A percentile compares a stretch with the other conserved stretches of the same genome.
phyloP scores from a whole-genome alignment of 192 early-diverging fungal genomes.

The Backusella tuberculispora region DNA sequence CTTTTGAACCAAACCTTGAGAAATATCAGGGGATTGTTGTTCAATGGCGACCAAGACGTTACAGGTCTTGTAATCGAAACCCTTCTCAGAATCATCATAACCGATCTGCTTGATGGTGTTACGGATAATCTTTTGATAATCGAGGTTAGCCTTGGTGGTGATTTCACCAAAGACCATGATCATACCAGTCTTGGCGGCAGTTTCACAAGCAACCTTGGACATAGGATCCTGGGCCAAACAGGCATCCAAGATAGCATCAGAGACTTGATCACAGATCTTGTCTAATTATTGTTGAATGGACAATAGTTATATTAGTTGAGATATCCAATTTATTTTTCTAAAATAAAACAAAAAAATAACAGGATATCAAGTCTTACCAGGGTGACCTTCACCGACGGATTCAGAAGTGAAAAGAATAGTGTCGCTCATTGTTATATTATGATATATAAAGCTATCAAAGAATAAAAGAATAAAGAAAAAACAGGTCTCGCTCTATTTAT shows the following conservation, averaged over 20 bases:
- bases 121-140: conserved; percentile 99
- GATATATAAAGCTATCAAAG: background rate
- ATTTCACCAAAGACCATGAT: conserved; percentile 99
- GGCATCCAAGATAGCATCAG: conserved; percentile 98
- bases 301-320: background rate
- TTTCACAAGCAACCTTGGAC: conserved; percentile 99
- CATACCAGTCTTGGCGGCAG: conserved; percentile 99
- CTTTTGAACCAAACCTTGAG: conserved; percentile 95
- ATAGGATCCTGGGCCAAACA: conserved; percentile 91
- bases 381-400: conserved; percentile 99
- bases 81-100: conserved; percentile 98
- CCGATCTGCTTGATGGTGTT: conserved; percentile 99
- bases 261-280: conserved; percentile 99
- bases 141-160: conserved; percentile 95
- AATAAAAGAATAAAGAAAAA: conserved; percentile 16
- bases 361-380: conserved; percentile 54
- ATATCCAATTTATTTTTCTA: background rate
- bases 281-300: conserved; percentile 52
- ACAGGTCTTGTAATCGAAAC: conserved; percentile 99
- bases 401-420: conserved; percentile 99
- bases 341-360: conserved; percentile 16
- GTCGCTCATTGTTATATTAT: conserved; percentile 51
- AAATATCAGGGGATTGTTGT: conserved; percentile 99
- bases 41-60: conserved; percentile 99
- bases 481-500: background rate